Evolutionary conservation across 2,329 filamentous ascomycete genomes (phyloP).

Genomic region (Biscogniauxia sp.): DNA sequence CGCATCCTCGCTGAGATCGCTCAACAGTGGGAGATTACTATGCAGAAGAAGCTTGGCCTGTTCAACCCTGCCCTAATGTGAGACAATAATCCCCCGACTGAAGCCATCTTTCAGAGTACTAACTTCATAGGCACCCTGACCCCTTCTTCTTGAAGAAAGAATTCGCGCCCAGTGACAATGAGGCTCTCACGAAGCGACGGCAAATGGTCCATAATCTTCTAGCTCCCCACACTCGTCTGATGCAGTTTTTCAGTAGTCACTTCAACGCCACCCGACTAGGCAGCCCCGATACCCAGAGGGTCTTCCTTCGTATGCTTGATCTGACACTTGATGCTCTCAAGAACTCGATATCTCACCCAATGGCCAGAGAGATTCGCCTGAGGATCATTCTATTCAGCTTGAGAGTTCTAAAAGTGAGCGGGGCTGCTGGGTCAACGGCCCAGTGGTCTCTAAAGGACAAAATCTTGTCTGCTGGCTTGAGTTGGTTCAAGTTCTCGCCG

Average conservation of each 20-base stretch:
- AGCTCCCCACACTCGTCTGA: conserved; percentile 77
- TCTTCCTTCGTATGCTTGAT: conserved; percentile 79
- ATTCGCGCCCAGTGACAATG: conserved; percentile 86
- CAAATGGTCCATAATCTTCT: conserved; percentile 79
- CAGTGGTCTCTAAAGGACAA: conserved; percentile 87
- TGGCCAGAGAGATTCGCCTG: conserved; percentile 89
- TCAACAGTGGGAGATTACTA: conserved; percentile 85
- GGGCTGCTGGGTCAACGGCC: conserved; percentile 58
- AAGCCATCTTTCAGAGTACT: conserved; percentile 23
- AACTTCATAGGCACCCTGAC: conserved; percentile 62
- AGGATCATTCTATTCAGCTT: conserved; percentile 82
- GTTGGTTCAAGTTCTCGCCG: conserved; percentile 82
- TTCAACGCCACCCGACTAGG: conserved; percentile 91
- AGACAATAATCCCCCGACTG: conserved; percentile 26
- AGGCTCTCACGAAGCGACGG: conserved; percentile 69
- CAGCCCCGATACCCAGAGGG: conserved; percentile 74
- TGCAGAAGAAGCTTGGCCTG: conserved; percentile 73
- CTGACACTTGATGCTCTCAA: conserved; percentile 74
- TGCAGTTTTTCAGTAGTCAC: conserved; percentile 91
- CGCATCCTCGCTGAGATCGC: conserved; percentile 83
- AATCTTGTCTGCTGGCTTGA: conserved; percentile 79
- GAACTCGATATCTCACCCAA: conserved; percentile 71
- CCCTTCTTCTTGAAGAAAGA: conserved; percentile 91
- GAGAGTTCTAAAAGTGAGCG: conserved; percentile 71
- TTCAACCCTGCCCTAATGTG: conserved; percentile 71